Conservation (phyloP, 2,329 filamentous ascomycete genomes). For the Meredithiella fracta region DNA sequence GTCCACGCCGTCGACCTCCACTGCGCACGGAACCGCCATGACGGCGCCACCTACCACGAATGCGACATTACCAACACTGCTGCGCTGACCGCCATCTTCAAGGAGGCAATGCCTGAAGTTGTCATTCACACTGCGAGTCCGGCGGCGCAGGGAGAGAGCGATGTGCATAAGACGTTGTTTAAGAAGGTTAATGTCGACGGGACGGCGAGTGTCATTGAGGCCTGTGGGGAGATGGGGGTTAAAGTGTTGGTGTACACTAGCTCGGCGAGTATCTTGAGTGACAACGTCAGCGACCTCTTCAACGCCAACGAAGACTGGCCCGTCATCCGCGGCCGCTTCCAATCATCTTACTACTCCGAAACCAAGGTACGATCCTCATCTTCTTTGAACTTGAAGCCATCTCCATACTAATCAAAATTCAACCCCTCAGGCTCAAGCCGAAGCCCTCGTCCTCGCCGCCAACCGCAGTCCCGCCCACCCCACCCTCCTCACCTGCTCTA, state of each 20-base stretch:
- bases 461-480: slow-evolving; percentile 41
- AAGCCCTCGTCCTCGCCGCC: slow-evolving; percentile 61
- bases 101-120: slow-evolving; percentile 53
- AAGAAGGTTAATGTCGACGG: slow-evolving; percentile 78
- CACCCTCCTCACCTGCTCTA: slow-evolving; percentile 56
- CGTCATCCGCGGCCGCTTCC: slow-evolving; percentile 51
- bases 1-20: slow-evolving; percentile 59
- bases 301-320: slow-evolving; percentile 79
- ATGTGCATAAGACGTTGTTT: slow-evolving; percentile 45
- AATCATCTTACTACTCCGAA: slow-evolving; percentile 73
- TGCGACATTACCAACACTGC: slow-evolving; percentile 58
- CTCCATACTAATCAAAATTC: not conserved
- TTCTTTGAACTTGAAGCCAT: not conserved
- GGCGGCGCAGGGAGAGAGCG: slow-evolving; percentile 34
- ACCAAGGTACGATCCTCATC: slow-evolving; percentile 48
- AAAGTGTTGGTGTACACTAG: slow-evolving; percentile 82
- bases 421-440: slow-evolving; percentile 49
- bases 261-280: slow-evolving; percentile 71
- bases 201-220: slow-evolving; percentile 60
- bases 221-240: slow-evolving; percentile 52
- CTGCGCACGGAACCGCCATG: slow-evolving; percentile 51
- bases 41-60: slow-evolving; percentile 47
- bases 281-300: slow-evolving; percentile 61
- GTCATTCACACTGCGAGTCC: slow-evolving; percentile 86
- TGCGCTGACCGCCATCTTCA: slow-evolving; percentile 46